A percentile compares a stretch with the other conserved stretches of the same genome.
These are phyloP conservation scores for Chaetothyriales sp. DNA, from an alignment of 2,329 filamentous ascomycete genomes.

Conservation along the genomic window DNA sequence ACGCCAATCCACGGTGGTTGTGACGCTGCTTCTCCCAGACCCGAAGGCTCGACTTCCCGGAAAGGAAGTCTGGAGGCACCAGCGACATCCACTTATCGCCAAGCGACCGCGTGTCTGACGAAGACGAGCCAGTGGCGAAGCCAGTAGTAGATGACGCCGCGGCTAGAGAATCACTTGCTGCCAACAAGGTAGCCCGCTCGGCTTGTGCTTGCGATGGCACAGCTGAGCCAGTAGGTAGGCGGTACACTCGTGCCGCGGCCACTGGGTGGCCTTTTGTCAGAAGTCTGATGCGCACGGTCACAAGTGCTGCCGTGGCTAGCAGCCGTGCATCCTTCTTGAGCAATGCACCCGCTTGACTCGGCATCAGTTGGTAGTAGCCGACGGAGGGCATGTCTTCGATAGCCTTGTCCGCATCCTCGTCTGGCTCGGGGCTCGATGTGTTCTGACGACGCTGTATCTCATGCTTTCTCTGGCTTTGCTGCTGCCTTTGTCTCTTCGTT, in stretches of 20 bases:
- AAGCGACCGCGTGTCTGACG: slow-evolving; percentile 28
- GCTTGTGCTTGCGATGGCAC: background rate
- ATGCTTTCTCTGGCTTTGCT: slow-evolving; percentile 1
- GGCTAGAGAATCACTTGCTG: background rate
- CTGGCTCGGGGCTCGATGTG: slow-evolving; percentile 11
- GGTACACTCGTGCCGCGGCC: slow-evolving; percentile 70
- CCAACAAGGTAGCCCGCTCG: background rate
- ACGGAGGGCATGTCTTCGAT: slow-evolving; percentile 18
- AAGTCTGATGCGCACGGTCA: slow-evolving; percentile 55
- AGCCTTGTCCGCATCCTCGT: slow-evolving; percentile 5
- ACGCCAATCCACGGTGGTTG: slow-evolving; percentile 8
- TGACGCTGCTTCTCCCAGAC: slow-evolving; percentile 6
- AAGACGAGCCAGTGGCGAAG: background rate
- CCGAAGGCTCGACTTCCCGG: background rate
- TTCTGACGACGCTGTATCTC: slow-evolving; percentile 6
- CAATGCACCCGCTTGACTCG: slow-evolving; percentile 25
- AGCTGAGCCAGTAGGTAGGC: slow-evolving; percentile 44
- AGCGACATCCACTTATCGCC: slow-evolving; percentile 59
- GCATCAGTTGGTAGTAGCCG: slow-evolving; percentile 28
- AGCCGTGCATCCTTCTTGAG: slow-evolving; percentile 17
- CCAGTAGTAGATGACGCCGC: background rate
- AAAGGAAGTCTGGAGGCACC: slow-evolving; percentile 20
- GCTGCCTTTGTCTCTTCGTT: slow-evolving; percentile 9
- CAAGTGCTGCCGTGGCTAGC: slow-evolving; percentile 25
- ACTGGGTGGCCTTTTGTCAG: slow-evolving; percentile 56